Conservation (phyloP, 2,329 filamentous ascomycete genomes). For the Alternaria sp. region DNA sequence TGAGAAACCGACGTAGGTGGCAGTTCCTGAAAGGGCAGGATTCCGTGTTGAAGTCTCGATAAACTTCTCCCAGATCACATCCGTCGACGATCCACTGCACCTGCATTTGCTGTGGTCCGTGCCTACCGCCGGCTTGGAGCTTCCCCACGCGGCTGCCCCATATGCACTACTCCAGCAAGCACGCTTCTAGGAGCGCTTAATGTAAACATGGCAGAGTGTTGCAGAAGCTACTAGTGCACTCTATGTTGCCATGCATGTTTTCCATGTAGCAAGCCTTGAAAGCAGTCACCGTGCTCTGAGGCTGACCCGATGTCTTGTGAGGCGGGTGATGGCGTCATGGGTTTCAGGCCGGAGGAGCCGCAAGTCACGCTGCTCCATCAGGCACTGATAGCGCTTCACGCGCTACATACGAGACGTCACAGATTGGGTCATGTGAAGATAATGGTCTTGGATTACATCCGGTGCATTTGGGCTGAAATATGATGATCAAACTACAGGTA, state of each 20-base stretch:
- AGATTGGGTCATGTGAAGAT: not conserved
- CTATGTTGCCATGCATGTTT: not conserved
- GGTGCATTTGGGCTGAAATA: constrained; percentile 31
- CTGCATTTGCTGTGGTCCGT: constrained; percentile 28
- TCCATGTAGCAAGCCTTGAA: not conserved
- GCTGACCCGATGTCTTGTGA: constrained; percentile 20
- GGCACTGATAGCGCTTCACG: constrained; percentile 23
- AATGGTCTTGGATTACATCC: constrained; percentile 20
- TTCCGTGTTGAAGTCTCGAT: constrained; percentile 10
- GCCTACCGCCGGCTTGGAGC: constrained; percentile 20
- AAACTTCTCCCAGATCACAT: constrained; percentile 21
- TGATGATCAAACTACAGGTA: constrained; percentile 34
- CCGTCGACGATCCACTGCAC: constrained; percentile 24
- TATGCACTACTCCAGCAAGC: constrained; percentile 6
- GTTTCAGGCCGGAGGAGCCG: constrained; percentile 38
- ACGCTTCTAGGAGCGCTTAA: constrained; percentile 1
- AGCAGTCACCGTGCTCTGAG: not conserved
- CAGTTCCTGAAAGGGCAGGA: not conserved
- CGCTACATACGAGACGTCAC: constrained; percentile 11
- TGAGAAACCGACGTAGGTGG: not conserved
- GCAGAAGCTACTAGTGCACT: not conserved
- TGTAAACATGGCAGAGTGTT: not conserved
- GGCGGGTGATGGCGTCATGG: constrained; percentile 46
- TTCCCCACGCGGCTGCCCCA: constrained; percentile 22
- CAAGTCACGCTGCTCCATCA: constrained; percentile 44